Percentiles rank a stretch among this genome's conserved stretches.
phyloP scores from a whole-genome alignment of 257 asterid species.

The Nicotiana obtusifolia region DNA sequence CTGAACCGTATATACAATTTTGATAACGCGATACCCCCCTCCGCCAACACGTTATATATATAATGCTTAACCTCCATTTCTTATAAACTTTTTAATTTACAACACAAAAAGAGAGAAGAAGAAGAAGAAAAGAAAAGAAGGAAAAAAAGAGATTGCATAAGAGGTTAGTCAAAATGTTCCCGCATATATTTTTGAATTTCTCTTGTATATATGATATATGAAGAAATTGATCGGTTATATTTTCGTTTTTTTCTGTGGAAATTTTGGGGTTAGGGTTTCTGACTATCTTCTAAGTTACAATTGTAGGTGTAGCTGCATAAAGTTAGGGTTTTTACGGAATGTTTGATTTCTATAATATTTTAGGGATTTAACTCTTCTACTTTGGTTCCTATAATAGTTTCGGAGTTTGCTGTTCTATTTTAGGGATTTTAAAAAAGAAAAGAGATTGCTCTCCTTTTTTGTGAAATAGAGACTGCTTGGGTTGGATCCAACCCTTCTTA shows the following conservation, averaged over 20 bases:
- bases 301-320: neutral
- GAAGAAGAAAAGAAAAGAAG: neutral
- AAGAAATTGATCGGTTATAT: neutral
- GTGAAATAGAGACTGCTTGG: no score
- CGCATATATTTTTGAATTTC: neutral
- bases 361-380: neutral
- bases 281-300: neutral
- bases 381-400: neutral
- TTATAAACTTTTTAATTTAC: neutral
- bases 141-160: neutral
- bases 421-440: neutral
- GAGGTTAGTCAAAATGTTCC: conserved; percentile 19
- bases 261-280: conserved; percentile 16
- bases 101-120: neutral
- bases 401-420: neutral
- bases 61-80: neutral
- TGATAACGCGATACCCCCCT: neutral
- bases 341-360: neutral
- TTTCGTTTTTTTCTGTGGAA: neutral
- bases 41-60: neutral
- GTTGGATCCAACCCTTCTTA: no score
- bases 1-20: conserved; percentile 36
- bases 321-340: neutral
- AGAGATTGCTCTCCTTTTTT: no score
- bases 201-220: neutral